phyloP scores from a whole-genome alignment of 176 grass and related monocot species.

The Pontederia crassipes region DNA sequence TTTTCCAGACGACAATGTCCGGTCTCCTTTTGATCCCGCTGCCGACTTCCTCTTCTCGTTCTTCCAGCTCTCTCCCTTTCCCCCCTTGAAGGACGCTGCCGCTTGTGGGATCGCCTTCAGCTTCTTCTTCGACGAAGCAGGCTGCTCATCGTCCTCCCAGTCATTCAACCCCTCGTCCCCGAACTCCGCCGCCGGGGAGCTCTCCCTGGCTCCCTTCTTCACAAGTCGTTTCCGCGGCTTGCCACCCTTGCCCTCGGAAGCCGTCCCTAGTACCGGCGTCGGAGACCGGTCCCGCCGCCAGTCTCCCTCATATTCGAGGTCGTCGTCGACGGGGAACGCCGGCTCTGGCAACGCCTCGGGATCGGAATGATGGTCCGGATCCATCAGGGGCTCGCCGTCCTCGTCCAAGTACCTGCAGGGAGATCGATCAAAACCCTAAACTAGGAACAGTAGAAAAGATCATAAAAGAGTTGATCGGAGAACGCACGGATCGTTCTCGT shows the following conservation, averaged over 20 bases:
- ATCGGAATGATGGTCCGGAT: slow-evolving; percentile 35
- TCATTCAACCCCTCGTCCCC: slow-evolving; percentile 43
- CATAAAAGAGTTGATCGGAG: not conserved
- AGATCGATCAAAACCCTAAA: slow-evolving; percentile 4
- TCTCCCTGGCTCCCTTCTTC: slow-evolving; percentile 38
- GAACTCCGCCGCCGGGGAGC: slow-evolving; percentile 3
- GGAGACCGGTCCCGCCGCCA: slow-evolving; percentile 49
- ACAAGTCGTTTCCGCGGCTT: slow-evolving; percentile 71
- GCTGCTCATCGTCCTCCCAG: slow-evolving; percentile 25
- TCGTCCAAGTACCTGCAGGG: slow-evolving; percentile 58
- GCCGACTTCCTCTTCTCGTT: slow-evolving; percentile 25
- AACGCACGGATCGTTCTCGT: slow-evolving; percentile 12
- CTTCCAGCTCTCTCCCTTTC: slow-evolving; percentile 30
- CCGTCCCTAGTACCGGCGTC: slow-evolving; percentile 45
- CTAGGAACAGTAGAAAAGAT: not conserved
- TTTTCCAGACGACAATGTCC: slow-evolving; percentile 16
- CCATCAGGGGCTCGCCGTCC: slow-evolving; percentile 73
- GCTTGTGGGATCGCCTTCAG: slow-evolving; percentile 24
- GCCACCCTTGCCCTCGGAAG: slow-evolving; percentile 24
- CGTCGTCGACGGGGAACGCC: slow-evolving; percentile 36
- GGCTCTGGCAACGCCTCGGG: slow-evolving; percentile 15
- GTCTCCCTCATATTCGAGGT: slow-evolving; percentile 35
- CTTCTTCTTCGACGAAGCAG: slow-evolving; percentile 20
- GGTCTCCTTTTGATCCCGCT: not conserved
- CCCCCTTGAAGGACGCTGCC: slow-evolving; percentile 22